Percentiles rank a stretch among this genome's conserved stretches.
Conservation (phyloP, 306 rosid species). For the Quercus robur region DNA sequence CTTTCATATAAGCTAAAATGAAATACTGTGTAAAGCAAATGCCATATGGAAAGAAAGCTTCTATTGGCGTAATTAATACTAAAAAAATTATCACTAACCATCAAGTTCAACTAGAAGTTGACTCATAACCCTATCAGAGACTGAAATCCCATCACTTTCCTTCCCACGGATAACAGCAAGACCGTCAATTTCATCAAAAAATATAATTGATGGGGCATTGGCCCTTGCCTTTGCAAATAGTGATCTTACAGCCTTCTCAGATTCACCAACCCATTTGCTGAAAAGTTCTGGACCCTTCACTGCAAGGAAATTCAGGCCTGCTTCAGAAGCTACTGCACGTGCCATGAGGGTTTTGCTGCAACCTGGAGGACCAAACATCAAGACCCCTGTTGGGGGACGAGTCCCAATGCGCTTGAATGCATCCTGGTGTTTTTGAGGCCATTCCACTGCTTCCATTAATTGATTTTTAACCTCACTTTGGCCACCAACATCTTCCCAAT, state of each 20-base stretch:
- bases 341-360: constrained; percentile 98
- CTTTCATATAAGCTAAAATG: neutral
- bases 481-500: constrained; percentile 96
- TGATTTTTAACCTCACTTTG: constrained; percentile 80
- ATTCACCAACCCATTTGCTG: constrained; percentile 99
- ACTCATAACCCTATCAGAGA: constrained; percentile 88
- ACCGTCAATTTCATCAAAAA: constrained; percentile 91
- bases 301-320: constrained; percentile 82
- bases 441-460: constrained; percentile 86
- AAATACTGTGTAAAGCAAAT: neutral
- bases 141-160: constrained; percentile 88
- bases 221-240: constrained; percentile 92
- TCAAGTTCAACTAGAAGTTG: constrained; percentile 92
- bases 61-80: constrained; percentile 11
- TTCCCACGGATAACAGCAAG: constrained; percentile 81
- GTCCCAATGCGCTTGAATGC: constrained; percentile 85
- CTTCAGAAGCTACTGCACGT: constrained; percentile 94
- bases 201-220: constrained; percentile 89
- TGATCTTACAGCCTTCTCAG: constrained; percentile 93
- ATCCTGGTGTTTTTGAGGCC: constrained; percentile 87
- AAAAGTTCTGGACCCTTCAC: constrained; percentile 97
- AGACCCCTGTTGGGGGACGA: constrained; percentile 75
- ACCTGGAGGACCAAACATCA: constrained; percentile 97
- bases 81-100: constrained; percentile 52
- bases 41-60: neutral